These are phyloP conservation scores for Vitis riparia DNA, from an alignment of 164 flowering plant genomes.

Conservation along the genomic window DNA sequence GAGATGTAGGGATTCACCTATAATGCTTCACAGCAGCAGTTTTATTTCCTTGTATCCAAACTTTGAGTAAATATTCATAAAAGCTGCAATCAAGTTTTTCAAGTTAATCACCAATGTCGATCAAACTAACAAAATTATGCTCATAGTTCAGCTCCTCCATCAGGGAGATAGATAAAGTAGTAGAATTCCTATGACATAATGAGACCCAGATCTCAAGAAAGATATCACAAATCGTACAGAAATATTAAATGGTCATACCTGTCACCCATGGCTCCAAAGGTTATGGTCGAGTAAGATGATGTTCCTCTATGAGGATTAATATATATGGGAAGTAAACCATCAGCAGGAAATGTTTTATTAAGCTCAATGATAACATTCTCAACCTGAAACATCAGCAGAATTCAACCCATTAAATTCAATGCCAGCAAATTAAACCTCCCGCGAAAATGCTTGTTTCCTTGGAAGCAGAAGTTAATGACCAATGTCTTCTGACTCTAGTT, in stretches of 20 bases:
- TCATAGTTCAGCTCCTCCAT: neutral
- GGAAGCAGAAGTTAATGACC: neutral
- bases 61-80: conserved; percentile 95
- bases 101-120: conserved; percentile 12
- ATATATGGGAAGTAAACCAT: conserved; percentile 94
- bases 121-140: neutral
- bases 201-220: neutral
- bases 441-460: neutral
- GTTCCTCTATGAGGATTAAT: conserved; percentile 71
- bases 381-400: conserved; percentile 46
- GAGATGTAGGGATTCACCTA: conserved; percentile 36
- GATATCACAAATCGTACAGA: neutral
- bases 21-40: conserved; percentile 72
- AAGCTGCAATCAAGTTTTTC: conserved; percentile 60
- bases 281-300: conserved; percentile 65
- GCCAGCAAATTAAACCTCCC: neutral
- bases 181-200: neutral
- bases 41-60: conserved; percentile 97
- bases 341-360: conserved; percentile 72
- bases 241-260: conserved; percentile 45
- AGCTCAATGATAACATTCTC: conserved; percentile 74
- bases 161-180: neutral
- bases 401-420: neutral
- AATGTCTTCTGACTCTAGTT: too few species aligned
- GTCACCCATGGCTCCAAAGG: conserved; percentile 99